These are phyloP conservation scores for Leptographium wingfieldii DNA, from an alignment of 2,329 filamentous ascomycete genomes.

Conservation along the genomic window DNA sequence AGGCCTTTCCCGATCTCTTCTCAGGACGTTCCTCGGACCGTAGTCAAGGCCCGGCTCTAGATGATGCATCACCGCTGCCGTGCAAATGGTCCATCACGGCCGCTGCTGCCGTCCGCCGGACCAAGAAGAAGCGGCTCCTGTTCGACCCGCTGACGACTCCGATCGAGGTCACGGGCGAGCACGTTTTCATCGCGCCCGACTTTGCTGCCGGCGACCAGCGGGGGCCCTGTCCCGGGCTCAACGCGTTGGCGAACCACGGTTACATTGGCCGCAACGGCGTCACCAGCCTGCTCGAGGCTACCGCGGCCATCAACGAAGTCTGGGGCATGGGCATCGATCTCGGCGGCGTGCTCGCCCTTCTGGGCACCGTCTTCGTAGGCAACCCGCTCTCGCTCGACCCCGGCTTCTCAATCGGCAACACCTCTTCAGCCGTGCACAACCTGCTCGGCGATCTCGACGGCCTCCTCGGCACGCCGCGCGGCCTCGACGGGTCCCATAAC, in stretches of 20 bases:
- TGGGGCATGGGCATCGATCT: slow-evolving; percentile 35
- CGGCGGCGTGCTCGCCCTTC: slow-evolving; percentile 26
- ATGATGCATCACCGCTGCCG: no score
- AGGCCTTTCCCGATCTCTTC: no score
- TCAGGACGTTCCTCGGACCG: no score
- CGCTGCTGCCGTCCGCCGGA: background rate
- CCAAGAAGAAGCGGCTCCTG: background rate
- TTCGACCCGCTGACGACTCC: background rate
- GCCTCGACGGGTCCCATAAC: slow-evolving; percentile 39
- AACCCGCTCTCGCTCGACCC: slow-evolving; percentile 35
- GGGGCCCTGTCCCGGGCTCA: slow-evolving; percentile 18
- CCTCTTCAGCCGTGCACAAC: slow-evolving; percentile 25
- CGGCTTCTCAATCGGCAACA: slow-evolving; percentile 14
- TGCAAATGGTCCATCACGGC: no score
- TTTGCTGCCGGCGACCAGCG: slow-evolving; percentile 15
- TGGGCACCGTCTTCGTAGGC: slow-evolving; percentile 35
- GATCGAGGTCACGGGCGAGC: background rate
- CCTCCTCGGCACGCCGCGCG: slow-evolving; percentile 31
- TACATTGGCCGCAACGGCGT: slow-evolving; percentile 18
- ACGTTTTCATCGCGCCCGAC: slow-evolving; percentile 4
- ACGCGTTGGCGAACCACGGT: slow-evolving; percentile 18
- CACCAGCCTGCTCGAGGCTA: slow-evolving; percentile 7
- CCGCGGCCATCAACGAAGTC: slow-evolving; percentile 20
- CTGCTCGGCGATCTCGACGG: slow-evolving; percentile 25
- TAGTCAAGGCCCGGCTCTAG: no score